Evolutionary conservation across 352 stramenopile genomes (phyloP).

Genomic region (Phytophthora chlamydospora): DNA sequence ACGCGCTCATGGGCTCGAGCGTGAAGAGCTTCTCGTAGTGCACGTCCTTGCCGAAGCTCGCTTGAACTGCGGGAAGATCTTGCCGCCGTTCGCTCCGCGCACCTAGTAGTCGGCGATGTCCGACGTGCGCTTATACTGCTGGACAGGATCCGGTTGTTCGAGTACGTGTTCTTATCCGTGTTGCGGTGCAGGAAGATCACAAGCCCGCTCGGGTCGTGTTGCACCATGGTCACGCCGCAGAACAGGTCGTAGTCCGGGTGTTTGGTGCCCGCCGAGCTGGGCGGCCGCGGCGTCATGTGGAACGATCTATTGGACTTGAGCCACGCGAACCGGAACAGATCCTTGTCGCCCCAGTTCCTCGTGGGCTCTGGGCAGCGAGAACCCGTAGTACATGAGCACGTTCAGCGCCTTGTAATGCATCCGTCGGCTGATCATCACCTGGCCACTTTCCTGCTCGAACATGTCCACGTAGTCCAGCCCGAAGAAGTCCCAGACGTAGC

Average conservation of each 20-base stretch:
- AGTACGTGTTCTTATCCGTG: constrained; percentile 62
- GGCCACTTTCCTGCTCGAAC: constrained; percentile 85
- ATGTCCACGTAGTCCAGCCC: constrained; percentile 62
- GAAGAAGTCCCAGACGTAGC: constrained; percentile 75
- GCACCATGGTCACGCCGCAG: constrained; percentile 77
- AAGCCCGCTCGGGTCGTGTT: constrained; percentile 61
- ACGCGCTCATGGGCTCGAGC: constrained; percentile 68
- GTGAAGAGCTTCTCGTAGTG: constrained; percentile 73
- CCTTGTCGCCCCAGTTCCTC: constrained; percentile 81
- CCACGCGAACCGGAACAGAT: constrained; percentile 85
- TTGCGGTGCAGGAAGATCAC: constrained; percentile 80
- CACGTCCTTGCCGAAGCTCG: constrained; percentile 71
- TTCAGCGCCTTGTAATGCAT: constrained; percentile 64
- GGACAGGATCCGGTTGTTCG: constrained; percentile 54
- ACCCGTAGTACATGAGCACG: constrained; percentile 77
- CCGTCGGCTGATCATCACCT: constrained; percentile 73
- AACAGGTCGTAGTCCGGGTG: constrained; percentile 60
- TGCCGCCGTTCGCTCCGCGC: constrained; percentile 65
- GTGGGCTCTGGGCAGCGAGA: constrained; percentile 44
- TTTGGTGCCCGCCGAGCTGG: constrained; percentile 56
- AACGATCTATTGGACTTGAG: constrained; percentile 75
- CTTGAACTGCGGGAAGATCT: constrained; percentile 73
- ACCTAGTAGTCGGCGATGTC: constrained; percentile 55
- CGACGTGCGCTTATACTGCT: constrained; percentile 57
- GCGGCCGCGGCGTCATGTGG: constrained; percentile 60